Evolutionary conservation across 768 basidiomycete species (phyloP).

Genomic region (Tylopilus felleus): DNA sequence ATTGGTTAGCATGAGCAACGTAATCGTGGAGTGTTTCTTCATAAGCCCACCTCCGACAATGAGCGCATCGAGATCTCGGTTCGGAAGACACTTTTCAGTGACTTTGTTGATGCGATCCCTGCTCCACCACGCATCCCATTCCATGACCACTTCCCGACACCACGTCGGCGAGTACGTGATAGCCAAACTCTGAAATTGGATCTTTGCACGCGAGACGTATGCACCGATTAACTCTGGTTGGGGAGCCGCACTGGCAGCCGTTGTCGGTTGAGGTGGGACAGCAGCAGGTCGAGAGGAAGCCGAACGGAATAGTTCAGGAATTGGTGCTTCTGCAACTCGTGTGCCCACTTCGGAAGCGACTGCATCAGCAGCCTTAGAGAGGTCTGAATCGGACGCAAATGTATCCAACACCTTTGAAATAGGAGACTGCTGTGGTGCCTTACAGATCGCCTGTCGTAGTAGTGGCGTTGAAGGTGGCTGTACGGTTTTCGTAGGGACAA

Average conservation of each 20-base stretch:
- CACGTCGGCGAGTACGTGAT: constrained; percentile 31
- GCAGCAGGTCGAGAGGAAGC: constrained; percentile 24
- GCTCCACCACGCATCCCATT: constrained; percentile 52
- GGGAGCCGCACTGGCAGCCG: background rate
- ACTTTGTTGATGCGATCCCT: constrained; percentile 49
- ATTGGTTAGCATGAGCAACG: background rate
- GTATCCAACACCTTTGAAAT: constrained; percentile 50
- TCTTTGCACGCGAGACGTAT: constrained; percentile 1
- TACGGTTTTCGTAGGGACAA: constrained; percentile 25
- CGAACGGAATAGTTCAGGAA: constrained; percentile 52
- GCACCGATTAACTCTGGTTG: background rate
- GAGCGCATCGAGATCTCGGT: constrained; percentile 59
- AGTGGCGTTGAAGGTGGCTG: constrained; percentile 36
- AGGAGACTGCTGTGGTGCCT: constrained; percentile 45
- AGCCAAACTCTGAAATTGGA: constrained; percentile 1
- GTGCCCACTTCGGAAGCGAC: constrained; percentile 35
- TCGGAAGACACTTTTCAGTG: constrained; percentile 55
- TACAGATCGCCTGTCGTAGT: constrained; percentile 40
- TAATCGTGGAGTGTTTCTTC: background rate
- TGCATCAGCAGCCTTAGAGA: constrained; percentile 49
- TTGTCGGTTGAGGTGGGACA: constrained; percentile 8
- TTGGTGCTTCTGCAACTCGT: constrained; percentile 28
- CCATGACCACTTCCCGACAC: constrained; percentile 23
- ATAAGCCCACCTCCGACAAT: constrained; percentile 51
- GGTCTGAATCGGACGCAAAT: constrained; percentile 57